Evolutionary conservation across 108 stramenopile species (phyloP), one percentile per base, ranked within the genome.

Genomic region (Phaeodactylum tricornutum): DNA sequence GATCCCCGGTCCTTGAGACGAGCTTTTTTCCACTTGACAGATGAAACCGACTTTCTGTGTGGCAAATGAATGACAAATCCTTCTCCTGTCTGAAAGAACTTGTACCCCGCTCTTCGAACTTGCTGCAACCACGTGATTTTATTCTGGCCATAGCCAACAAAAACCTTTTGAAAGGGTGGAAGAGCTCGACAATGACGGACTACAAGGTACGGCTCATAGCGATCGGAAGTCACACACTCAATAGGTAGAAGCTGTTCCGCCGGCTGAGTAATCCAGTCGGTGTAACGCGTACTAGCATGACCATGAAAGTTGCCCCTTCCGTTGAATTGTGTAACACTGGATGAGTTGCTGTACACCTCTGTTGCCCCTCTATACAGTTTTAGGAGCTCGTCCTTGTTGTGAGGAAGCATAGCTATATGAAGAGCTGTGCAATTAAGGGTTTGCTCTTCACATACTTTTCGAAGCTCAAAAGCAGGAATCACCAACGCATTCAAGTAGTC

Each of bases 151-250:
- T 87, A 87, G 0, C 86, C 86, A 0, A 69, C 53, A 47, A 87
- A 87, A 17, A 59, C 61, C 38, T 62, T 50, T 45, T 81, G 77
- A 54, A 79, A 87, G 9, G 79, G 79, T 20, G 86, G 86, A 27
- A 84, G 34, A 19, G 72, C 60, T 23, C 39, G 55, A 42, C 81
- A 87, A 35, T 74, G 81, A 22, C 79, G 63, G 1, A 87, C 4
- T n/a, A 60, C 65, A 43, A 88, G 24, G 46, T 82, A 88, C 19
- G 87, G 87, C 57, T 88, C 87, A 40, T 88, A 88, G 6, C 82
- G 74, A 57, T 84, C 69, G 37, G 67, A 73, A 32, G 64, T 47
- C 9, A 88, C 49, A 38, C 87, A 88, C 9, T 60, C 51, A 43
- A 87, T 62, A 30, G 67, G 64, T 19, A n/a, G n/a, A n/a, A n/a